Percentiles rank a stretch among this genome's conserved stretches.
phyloP scores from a whole-genome alignment of 495 filamentous ascomycete species.

The Symbiotaphrina buchneri region DNA sequence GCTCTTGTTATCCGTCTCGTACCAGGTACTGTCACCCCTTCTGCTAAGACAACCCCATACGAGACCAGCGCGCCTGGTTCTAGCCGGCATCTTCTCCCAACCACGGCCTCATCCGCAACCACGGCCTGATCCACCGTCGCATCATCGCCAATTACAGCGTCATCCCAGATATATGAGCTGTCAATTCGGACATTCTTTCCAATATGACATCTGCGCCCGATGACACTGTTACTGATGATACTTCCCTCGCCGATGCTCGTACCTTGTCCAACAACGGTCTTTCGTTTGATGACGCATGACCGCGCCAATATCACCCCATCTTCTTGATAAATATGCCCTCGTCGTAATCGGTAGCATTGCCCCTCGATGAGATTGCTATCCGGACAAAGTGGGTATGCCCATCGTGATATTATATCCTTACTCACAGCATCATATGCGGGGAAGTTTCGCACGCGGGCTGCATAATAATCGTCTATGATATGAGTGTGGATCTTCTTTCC shows the following conservation, averaged over 20 bases:
- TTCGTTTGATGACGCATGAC: slow-evolving; percentile 38
- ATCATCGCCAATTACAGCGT: slow-evolving; percentile 50
- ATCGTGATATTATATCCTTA: slow-evolving; percentile 65
- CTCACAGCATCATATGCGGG: slow-evolving; percentile 83
- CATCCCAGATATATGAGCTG: slow-evolving; percentile 80
- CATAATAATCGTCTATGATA: slow-evolving; percentile 54
- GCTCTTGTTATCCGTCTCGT: slow-evolving; percentile 31
- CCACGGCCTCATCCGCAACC: slow-evolving; percentile 40
- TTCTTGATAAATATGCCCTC: slow-evolving; percentile 46
- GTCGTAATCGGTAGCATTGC: slow-evolving; percentile 48
- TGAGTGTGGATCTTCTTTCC: slow-evolving; percentile 90
- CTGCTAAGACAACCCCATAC: slow-evolving; percentile 47
- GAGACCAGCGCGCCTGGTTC: slow-evolving; percentile 58
- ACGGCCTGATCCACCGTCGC: slow-evolving; percentile 49
- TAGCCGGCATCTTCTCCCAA: slow-evolving; percentile 49
- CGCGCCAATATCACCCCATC: slow-evolving; percentile 48
- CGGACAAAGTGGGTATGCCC: slow-evolving; percentile 84
- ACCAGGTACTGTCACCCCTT: slow-evolving; percentile 27
- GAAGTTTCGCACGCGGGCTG: slow-evolving; percentile 62
- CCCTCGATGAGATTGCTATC: slow-evolving; percentile 64
- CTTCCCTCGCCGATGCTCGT: slow-evolving; percentile 55
- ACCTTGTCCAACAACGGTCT: slow-evolving; percentile 49
- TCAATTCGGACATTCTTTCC: slow-evolving; percentile 62
- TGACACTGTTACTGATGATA: slow-evolving; percentile 42
- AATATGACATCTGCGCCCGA: slow-evolving; percentile 68